Evolutionary conservation across 2,329 filamentous ascomycete species (phyloP), one percentile per base, ranked within the genome.

Genomic region (Meredithiella fracta): DNA sequence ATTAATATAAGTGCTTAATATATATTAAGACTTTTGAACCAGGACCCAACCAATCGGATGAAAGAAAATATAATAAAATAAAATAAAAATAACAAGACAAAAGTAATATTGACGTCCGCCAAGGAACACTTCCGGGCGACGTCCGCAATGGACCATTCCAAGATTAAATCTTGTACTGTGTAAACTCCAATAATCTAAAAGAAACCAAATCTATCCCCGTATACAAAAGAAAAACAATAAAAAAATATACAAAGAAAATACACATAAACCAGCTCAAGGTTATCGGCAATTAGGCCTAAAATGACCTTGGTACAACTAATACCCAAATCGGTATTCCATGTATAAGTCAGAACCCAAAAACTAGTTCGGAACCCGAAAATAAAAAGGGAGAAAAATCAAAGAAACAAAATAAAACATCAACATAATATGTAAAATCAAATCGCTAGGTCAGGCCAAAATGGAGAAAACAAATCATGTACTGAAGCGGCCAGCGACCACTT

Each of bases 141-240:
- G 11, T 34, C 29, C 11, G 5, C 29, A 5, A 34, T 34, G 11
- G 11, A 34, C 29, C 11, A 11, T 34, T 34, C 29, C 29, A 34
- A 34, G 29, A 34, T 5, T 34, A 11, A 34, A 34, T 34, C 29
- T 34, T 34, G 29, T 34, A 34, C 29, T 34, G 29, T 47, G 40
- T 56, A 51, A 42, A 54, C 54, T 44, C 23, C 38, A 54, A 37
- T 50, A 56, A 54, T 34, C 49, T 57, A 49, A 25, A 42, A 37
- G 29, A 34, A 34, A 5, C 29, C 29, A 5, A 34, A 34, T 34
- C 29, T 34, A 34, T 11, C 29, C 11, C 11, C 29, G 11, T n/a
- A 47, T 55, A 55, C 54, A 34, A 60, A 56, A 59, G 37, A 47
- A 54, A 60, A 55, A 56, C 25, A 58, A 60, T n/a, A n/a, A 34